Evolutionary conservation across 352 stramenopile species (phyloP).

Genomic region (Pythium apleroticum): DNA sequence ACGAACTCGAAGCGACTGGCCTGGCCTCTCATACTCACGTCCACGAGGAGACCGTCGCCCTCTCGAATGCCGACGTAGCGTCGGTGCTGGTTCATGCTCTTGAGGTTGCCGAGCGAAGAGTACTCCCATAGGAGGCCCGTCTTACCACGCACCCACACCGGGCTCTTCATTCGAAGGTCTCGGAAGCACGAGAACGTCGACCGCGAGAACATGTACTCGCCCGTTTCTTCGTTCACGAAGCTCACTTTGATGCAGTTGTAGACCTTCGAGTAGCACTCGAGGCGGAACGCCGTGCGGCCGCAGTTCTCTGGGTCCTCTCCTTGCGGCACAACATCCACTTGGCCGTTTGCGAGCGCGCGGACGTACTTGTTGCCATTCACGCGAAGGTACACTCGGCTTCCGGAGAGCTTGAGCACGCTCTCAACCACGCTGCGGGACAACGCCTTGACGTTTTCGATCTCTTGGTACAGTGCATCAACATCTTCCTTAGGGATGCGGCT

Average conservation of each 20-base stretch:
- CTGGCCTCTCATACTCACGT: conserved; percentile 87
- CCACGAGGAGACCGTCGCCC: conserved; percentile 63
- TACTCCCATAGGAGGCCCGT: conserved; percentile 81
- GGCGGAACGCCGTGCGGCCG: conserved; percentile 63
- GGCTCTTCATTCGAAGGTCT: conserved; percentile 79
- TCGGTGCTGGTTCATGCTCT: conserved; percentile 89
- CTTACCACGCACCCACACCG: conserved; percentile 51
- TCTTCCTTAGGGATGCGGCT: conserved; percentile 70
- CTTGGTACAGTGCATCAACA: conserved; percentile 62
- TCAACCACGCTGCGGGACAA: conserved; percentile 65
- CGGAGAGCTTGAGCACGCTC: conserved; percentile 65
- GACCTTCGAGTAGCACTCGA: conserved; percentile 74
- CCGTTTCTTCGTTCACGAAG: conserved; percentile 68
- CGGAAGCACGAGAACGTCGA: conserved; percentile 86
- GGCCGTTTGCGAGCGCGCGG: conserved; percentile 44
- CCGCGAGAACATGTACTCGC: conserved; percentile 80
- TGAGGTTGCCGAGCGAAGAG: conserved; percentile 73
- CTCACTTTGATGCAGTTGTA: conserved; percentile 89
- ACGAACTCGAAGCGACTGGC: conserved; percentile 79
- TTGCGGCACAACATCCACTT: conserved; percentile 54
- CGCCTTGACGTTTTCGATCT: conserved; percentile 78
- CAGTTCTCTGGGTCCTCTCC: conserved; percentile 43
- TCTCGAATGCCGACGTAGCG: conserved; percentile 78
- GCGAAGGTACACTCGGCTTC: conserved; percentile 57
- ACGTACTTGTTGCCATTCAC: conserved; percentile 77